Conservation (phyloP, 139 green algal species). For the Chlorella sp. region DNA sequence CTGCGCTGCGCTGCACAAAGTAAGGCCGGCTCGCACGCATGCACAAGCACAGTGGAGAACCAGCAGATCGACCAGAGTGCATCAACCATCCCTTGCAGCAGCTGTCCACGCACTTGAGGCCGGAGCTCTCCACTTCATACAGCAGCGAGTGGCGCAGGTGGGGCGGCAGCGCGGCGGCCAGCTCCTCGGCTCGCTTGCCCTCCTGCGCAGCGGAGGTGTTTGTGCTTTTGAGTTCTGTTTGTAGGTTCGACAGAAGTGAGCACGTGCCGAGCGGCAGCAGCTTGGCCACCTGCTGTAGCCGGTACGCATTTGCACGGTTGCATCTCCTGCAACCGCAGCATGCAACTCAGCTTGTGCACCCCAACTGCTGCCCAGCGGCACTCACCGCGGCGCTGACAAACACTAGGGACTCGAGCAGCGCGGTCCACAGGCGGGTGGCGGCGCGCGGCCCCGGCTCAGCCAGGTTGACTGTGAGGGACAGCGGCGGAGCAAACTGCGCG, state of each 20-base stretch:
- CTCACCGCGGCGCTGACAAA: neutral
- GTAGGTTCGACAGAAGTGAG: no score
- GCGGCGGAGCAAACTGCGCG: neutral
- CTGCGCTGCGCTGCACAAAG: no score
- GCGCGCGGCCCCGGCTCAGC: constrained; percentile 21
- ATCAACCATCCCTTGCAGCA: no score
- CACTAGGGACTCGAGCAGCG: constrained; percentile 1
- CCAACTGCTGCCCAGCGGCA: no score
- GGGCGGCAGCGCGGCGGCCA: constrained; percentile 15
- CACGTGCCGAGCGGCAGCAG: no score
- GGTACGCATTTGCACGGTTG: neutral
- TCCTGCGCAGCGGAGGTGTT: neutral
- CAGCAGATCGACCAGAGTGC: no score
- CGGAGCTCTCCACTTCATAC: constrained; percentile 23
- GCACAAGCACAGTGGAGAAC: no score
- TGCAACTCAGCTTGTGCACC: no score
- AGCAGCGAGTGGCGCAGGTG: constrained; percentile 6
- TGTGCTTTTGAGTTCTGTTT: no score
- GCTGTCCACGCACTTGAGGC: neutral
- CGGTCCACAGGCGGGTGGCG: constrained; percentile 12
- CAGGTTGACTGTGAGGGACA: neutral
- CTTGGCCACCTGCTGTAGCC: neutral
- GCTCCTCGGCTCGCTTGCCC: constrained; percentile 14
- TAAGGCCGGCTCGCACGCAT: no score
- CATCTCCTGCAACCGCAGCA: no score